Percentiles rank a stretch among this genome's conserved stretches.
phyloP scores from a whole-genome alignment of 106 monocot genomes.

The Chionographis japonica region DNA sequence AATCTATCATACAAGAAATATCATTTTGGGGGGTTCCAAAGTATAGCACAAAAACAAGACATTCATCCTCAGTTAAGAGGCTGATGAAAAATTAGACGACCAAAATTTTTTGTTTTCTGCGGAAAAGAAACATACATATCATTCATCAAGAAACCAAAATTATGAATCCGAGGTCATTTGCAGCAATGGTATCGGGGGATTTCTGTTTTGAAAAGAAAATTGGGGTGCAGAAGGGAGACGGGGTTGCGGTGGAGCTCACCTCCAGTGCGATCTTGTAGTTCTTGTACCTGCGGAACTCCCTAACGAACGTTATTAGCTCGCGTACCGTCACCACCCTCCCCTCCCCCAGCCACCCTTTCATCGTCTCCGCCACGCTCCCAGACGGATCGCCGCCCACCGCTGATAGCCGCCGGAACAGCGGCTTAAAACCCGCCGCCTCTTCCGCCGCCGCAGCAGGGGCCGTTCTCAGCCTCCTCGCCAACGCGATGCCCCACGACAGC shows the following conservation, averaged over 20 bases:
- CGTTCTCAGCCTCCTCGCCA: conserved; percentile 18
- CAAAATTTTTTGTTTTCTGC: too few species aligned
- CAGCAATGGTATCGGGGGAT: too few species aligned
- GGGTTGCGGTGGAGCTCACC: conserved; percentile 5
- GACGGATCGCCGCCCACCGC: conserved; percentile 22
- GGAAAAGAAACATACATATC: too few species aligned
- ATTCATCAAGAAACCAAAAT: too few species aligned
- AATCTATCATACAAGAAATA: too few species aligned
- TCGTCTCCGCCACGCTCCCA: conserved; percentile 42
- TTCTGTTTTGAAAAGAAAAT: too few species aligned
- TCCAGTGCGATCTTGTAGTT: conserved; percentile 29
- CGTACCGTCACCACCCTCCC: conserved; percentile 24
- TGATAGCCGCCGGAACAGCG: conserved; percentile 47
- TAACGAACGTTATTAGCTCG: conserved; percentile 28
- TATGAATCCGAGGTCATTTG: too few species aligned
- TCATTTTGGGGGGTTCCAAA: too few species aligned
- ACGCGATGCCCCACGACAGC: background rate
- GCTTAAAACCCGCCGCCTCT: conserved; percentile 3
- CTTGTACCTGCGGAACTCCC: conserved; percentile 42
- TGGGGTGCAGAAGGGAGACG: background rate
- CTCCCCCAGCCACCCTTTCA: conserved; percentile 45
- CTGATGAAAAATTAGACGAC: too few species aligned
- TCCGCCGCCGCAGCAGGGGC: conserved; percentile 1
- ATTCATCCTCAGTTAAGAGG: too few species aligned
- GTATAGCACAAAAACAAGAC: too few species aligned